Base-by-base conservation (phyloP, 306 rosid genomes). In the Cucurbita argyrosperma region DNA sequence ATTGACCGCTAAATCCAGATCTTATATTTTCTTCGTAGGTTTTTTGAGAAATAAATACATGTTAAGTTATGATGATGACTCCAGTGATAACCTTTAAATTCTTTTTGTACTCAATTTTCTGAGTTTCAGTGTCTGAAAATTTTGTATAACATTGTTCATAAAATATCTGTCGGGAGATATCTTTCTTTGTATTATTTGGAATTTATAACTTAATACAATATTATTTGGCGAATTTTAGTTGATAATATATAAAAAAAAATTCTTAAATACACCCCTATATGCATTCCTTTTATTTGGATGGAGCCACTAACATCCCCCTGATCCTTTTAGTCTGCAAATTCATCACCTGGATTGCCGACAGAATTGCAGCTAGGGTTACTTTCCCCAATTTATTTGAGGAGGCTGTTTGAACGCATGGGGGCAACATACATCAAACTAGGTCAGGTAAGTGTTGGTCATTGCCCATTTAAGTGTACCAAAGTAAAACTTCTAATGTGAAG, bases 341-440 rank as follows among this genome's bases (percentile, higher is more conserved):
- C 97, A 21, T 79, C 91, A 62, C 50, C 87, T 62, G 88, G 91
- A 71, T 77, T 89, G 78, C 89, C 89, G 5, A 79, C 84, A 61
- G 91, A 90, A 78, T 0, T 87, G 84, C 97, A 88, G 88, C 90
- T 85, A 83, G 96, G 97, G 77, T 78, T 88, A 77, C 74, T 90
- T 54, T 88, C 98, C 50, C 97, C 98, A 47, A 39, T 83, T 79
- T 89, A 94, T 79, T 74, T 94, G 87, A 89, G 98, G 82, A 88
- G 85, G 76, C 77, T 90, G 77, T 90, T 94, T 54, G 98, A 94
- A 82, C 95, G 97, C 76, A 83, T 94, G 92, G 98, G 97, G 7
- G 97, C 97, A 75, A 90, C 97, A 42, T 94, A 94, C 83, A 82
- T 94, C 82, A 94, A 90, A 78, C 77, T 94, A 77, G 98, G 98